Conservation (phyloP, 169 alveolate genomes). For the Plasmodium knowlesi region DNA sequence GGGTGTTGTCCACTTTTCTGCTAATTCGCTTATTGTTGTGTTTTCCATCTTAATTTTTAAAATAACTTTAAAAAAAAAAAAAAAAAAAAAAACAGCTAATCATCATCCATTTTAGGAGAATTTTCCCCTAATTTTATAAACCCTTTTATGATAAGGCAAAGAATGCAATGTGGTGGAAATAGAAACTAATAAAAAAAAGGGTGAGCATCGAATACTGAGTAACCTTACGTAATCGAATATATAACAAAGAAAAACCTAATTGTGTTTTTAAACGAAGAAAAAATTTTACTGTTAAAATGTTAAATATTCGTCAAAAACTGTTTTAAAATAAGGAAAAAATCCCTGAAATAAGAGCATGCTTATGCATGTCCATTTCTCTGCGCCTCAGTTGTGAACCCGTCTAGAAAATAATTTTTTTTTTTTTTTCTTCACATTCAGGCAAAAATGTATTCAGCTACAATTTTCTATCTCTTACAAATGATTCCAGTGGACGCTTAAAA, state of each 20-base stretch:
- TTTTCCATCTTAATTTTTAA: neutral
- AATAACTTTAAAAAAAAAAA: neutral
- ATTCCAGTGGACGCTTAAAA: neutral
- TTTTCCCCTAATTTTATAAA: neutral
- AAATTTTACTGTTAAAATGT: neutral
- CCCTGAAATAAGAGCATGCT: neutral
- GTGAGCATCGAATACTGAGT: neutral
- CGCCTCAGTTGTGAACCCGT: neutral
- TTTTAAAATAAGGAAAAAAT: neutral
- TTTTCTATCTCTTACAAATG: neutral
- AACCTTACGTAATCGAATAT: neutral
- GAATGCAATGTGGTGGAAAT: neutral
- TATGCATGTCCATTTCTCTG: neutral
- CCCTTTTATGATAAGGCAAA: neutral
- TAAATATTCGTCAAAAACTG: neutral
- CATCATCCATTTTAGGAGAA: neutral
- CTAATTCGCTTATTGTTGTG: neutral
- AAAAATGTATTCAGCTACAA: neutral
- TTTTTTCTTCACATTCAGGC: neutral
- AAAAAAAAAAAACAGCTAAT: neutral
- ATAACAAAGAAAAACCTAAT: neutral
- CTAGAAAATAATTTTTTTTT: neutral
- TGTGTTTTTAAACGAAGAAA: neutral
- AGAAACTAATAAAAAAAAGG: neutral
- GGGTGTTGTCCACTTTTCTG: neutral